Evolutionary conservation across 1,284 basidiomycete species (phyloP), one percentile per base, ranked within the genome.

Genomic region (Laetiporus sulphureus): DNA sequence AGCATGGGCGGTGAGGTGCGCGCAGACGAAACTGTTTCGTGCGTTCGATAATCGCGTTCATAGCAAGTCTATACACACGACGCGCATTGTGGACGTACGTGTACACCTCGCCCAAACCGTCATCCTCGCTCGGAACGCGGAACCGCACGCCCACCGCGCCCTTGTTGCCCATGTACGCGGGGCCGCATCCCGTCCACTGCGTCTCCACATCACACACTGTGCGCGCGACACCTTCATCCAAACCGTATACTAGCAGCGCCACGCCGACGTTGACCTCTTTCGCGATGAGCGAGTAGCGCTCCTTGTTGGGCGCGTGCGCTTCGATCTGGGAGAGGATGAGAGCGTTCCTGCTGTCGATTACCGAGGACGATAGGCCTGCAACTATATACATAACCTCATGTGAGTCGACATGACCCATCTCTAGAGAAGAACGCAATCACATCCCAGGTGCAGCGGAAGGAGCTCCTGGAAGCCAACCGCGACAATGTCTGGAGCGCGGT

Each of bases 401-500:
- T n/a, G n/a, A n/a, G n/a, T n/a, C n/a, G n/a, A n/a, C n/a, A n/a
- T n/a, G n/a, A n/a, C n/a, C n/a, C n/a, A n/a, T n/a, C n/a, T n/a
- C n/a, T n/a, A n/a, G n/a, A n/a, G n/a, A n/a, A n/a, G n/a, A n/a
- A n/a, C n/a, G n/a, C n/a, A n/a, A 83, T 56, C 64, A 87, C 86
- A 69, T 48, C 84, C 83, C 38, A 88, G 74, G 55, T 89, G 85
- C 20, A 94, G 70, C 4, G 91, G 90, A 8, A 93, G 69, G 32
- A 93, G 72, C 59, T 94, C 91, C 57, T 94, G 91, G 53, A 94
- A 93, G 10, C 91, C 91, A 35, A 94, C 83, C 1, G 83, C 91
- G 41, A 92, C 78, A 25, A 94, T 81, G 60, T 93, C 91, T 23
- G 87, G 80, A 2, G 80, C 76, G 38, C 74, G 68, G 18, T 66